Evolutionary conservation across 345 rosid genomes (phyloP).

Genomic region (Salix arbutifolia): DNA sequence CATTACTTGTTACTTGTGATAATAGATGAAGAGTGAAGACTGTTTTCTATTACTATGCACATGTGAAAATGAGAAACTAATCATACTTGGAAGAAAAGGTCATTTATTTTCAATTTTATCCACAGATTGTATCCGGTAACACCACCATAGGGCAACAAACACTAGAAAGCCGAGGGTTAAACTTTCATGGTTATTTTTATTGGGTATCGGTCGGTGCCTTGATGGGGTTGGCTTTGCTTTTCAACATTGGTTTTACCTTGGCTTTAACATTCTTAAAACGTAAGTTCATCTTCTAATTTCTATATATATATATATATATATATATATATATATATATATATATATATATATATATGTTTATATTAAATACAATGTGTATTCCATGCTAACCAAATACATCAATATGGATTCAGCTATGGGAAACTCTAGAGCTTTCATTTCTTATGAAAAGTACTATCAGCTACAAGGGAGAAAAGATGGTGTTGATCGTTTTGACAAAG

Average conservation of each 20-base stretch:
- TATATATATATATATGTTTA: no score
- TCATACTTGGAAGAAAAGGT: neutral
- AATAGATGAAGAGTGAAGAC: no score
- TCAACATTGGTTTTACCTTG: constrained; percentile 56
- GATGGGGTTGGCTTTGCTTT: constrained; percentile 46
- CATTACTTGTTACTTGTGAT: no score
- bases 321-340: no score
- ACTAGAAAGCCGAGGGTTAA: constrained; percentile 57
- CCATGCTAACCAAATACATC: neutral
- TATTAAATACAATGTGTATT: no score
- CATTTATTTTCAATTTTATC: neutral
- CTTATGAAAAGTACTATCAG: constrained; percentile 49
- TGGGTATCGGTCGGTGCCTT: constrained; percentile 69
- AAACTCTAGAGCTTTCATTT: constrained; percentile 60
- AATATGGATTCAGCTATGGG: constrained; percentile 56
- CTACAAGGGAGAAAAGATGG: constrained; percentile 37
- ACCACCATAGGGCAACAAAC: constrained; percentile 49
- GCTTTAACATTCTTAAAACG: constrained; percentile 69
- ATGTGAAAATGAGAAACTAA: neutral
- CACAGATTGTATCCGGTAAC: constrained; percentile 37
- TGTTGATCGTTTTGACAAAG: neutral
- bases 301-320: no score
- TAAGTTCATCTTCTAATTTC: constrained; percentile 23
- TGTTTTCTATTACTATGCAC: no score
- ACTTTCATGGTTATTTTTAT: constrained; percentile 45